A percentile compares a stretch with the other conserved stretches of the same genome.
phyloP scores from a whole-genome alignment of 2,329 filamentous ascomycete genomes.

The Fusarium devonianum region DNA sequence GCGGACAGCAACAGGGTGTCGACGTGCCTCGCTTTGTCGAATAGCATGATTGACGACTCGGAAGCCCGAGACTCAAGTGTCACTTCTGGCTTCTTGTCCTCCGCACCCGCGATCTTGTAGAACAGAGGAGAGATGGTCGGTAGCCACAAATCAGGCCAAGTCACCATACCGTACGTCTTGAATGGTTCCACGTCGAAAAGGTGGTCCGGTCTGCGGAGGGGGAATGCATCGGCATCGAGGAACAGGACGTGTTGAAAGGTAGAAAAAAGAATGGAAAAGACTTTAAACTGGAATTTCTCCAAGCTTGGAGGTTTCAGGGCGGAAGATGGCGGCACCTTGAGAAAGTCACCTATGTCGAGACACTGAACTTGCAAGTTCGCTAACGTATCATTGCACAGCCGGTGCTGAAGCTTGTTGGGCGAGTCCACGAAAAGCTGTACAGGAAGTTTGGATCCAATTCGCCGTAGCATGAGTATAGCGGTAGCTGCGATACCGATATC shows the following conservation, averaged over 20 bases:
- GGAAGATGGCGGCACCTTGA: slow-evolving; percentile 10
- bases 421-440: slow-evolving; percentile 34
- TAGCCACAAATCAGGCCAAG: slow-evolving; percentile 40
- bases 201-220: slow-evolving; percentile 27
- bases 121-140: slow-evolving; percentile 37
- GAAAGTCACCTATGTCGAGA: slow-evolving; percentile 34
- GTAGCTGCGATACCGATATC: slow-evolving; percentile 32
- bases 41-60: slow-evolving; percentile 36
- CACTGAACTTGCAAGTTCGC: slow-evolving; percentile 19
- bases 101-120: slow-evolving; percentile 28
- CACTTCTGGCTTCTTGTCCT: slow-evolving; percentile 23
- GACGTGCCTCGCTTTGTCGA: slow-evolving; percentile 30
- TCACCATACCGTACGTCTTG: slow-evolving; percentile 28
- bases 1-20: slow-evolving; percentile 34
- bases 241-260: slow-evolving; percentile 36
- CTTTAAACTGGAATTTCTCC: slow-evolving; percentile 34
- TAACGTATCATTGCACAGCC: slow-evolving; percentile 17
- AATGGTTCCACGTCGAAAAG: slow-evolving; percentile 32
- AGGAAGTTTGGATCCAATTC: slow-evolving; percentile 30
- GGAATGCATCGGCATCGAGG: slow-evolving; percentile 37
- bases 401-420: slow-evolving; percentile 15
- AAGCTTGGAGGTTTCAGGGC: slow-evolving; percentile 11
- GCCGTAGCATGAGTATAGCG: slow-evolving; percentile 33
- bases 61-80: slow-evolving; percentile 32
- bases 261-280: slow-evolving; percentile 34